A percentile compares a stretch with the other conserved stretches of the same genome.
Evolutionary conservation across 2,329 filamentous ascomycete species (phyloP).

Genomic region (Colletotrichum gigasporum): DNA sequence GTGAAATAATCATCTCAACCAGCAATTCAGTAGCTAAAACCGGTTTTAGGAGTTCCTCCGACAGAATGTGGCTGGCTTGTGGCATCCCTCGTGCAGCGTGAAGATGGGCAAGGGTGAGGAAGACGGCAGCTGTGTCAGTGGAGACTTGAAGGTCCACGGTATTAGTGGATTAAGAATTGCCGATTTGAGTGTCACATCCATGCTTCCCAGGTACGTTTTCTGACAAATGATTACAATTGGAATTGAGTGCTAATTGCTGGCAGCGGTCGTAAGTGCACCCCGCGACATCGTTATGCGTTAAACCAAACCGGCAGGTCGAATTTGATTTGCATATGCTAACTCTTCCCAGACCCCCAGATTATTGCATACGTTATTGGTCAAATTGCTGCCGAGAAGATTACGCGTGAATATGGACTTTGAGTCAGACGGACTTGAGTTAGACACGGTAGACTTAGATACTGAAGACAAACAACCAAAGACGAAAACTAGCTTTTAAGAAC

Average conservation of each 20-base stretch:
- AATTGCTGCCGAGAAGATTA: neutral
- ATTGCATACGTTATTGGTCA: slow-evolving; percentile 14
- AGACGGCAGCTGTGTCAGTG: slow-evolving; percentile 10
- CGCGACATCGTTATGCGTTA: neutral
- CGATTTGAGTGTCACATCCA: neutral
- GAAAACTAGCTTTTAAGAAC: too few relatives aligned
- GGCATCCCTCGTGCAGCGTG: slow-evolving; percentile 23
- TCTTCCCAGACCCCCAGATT: slow-evolving; percentile 8
- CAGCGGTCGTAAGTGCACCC: slow-evolving; percentile 16
- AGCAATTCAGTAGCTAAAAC: neutral
- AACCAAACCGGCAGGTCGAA: too few relatives aligned
- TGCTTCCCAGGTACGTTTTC: slow-evolving; percentile 8
- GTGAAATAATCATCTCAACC: rapidly evolving
- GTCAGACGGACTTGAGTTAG: too few relatives aligned
- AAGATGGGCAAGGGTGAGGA: slow-evolving; percentile 15
- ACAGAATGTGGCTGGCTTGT: slow-evolving; percentile 12
- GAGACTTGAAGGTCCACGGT: slow-evolving; percentile 15
- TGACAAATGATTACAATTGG: neutral
- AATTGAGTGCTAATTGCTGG: neutral
- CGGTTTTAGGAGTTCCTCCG: slow-evolving; percentile 6
- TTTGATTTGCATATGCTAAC: too few relatives aligned
- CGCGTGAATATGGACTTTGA: neutral
- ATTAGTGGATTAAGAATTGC: neutral
- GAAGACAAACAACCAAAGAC: too few relatives aligned
- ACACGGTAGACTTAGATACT: too few relatives aligned